Conservation (phyloP, 2,329 filamentous ascomycete species). For the Diplocarpon rosae region DNA sequence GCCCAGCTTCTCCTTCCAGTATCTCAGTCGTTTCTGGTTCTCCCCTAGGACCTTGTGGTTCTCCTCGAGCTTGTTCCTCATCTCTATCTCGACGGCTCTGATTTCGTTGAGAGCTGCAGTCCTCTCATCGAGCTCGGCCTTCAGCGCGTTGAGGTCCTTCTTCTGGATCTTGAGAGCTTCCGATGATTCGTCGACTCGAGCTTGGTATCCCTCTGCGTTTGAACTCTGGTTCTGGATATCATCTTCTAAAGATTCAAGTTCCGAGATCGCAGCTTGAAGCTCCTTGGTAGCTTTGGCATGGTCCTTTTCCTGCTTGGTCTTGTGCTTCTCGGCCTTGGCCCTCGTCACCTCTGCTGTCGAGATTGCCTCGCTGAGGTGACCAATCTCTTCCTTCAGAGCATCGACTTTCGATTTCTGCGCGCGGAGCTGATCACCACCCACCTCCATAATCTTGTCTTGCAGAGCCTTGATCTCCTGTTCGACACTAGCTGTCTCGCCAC, state of each 20-base stretch:
- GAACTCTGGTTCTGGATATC: slow-evolving; percentile 69
- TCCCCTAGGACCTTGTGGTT: slow-evolving; percentile 81
- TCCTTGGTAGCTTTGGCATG: slow-evolving; percentile 70
- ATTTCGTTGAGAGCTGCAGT: slow-evolving; percentile 78
- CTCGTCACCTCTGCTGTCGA: slow-evolving; percentile 79
- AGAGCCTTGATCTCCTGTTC: slow-evolving; percentile 88
- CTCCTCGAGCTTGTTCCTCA: slow-evolving; percentile 96
- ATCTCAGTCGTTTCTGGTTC: slow-evolving; percentile 70
- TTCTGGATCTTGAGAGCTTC: slow-evolving; percentile 69
- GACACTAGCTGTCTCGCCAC: slow-evolving; percentile 73
- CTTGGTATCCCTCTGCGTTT: slow-evolving; percentile 61
- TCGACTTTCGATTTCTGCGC: slow-evolving; percentile 88
- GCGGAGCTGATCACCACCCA: slow-evolving; percentile 86
- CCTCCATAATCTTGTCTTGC: slow-evolving; percentile 97
- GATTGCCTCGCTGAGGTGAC: slow-evolving; percentile 67
- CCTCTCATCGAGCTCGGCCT: slow-evolving; percentile 79
- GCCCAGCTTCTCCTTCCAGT: slow-evolving; percentile 83
- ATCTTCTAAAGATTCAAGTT: slow-evolving; percentile 66
- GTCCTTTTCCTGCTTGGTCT: slow-evolving; percentile 76
- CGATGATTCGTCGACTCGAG: slow-evolving; percentile 71
- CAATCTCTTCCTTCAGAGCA: slow-evolving; percentile 74
- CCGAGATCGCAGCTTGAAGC: slow-evolving; percentile 56
- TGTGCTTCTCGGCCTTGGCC: slow-evolving; percentile 90
- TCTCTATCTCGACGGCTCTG: slow-evolving; percentile 85
- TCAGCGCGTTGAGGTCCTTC: slow-evolving; percentile 66